A percentile compares a stretch with the other conserved stretches of the same genome.
Evolutionary conservation across 1,284 basidiomycete genomes (phyloP).

Genomic region (Trichosporon coremiiforme): DNA sequence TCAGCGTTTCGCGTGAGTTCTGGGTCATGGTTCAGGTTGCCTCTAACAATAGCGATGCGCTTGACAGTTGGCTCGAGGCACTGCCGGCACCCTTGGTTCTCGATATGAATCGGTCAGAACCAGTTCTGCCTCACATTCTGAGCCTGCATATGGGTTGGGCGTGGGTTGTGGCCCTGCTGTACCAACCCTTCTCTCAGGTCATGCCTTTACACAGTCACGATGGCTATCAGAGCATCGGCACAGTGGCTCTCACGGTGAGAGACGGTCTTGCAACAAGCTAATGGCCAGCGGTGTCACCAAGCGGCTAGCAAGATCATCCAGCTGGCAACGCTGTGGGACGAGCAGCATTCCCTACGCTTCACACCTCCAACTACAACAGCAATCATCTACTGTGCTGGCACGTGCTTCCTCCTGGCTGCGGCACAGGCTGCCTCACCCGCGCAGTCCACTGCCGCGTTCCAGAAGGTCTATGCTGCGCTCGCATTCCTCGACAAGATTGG

Average conservation of each 20-base stretch:
- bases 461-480: constrained; percentile 25
- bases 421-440: constrained; percentile 23
- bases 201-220: constrained; percentile 4
- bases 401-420: constrained; percentile 40
- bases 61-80: constrained; percentile 65
- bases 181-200: constrained; percentile 61
- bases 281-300: constrained; percentile 61
- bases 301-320: constrained; percentile 68
- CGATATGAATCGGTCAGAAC: constrained; percentile 58
- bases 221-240: constrained; percentile 15
- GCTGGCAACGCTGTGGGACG: constrained; percentile 63
- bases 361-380: constrained; percentile 67
- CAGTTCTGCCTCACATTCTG: constrained; percentile 64
- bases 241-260: constrained; percentile 27
- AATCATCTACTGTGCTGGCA: constrained; percentile 68
- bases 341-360: constrained; percentile 65
- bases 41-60: constrained; percentile 41
- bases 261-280: background rate
- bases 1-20: constrained; percentile 16
- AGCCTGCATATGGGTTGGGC: constrained; percentile 67
- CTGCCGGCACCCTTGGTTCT: constrained; percentile 61
- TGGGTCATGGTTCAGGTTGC: no score
- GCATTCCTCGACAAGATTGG: constrained; percentile 22
- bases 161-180: constrained; percentile 68
- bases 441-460: constrained; percentile 20